Conservation (phyloP, 495 filamentous ascomycete species). For the Pseudevernia furfuracea region DNA sequence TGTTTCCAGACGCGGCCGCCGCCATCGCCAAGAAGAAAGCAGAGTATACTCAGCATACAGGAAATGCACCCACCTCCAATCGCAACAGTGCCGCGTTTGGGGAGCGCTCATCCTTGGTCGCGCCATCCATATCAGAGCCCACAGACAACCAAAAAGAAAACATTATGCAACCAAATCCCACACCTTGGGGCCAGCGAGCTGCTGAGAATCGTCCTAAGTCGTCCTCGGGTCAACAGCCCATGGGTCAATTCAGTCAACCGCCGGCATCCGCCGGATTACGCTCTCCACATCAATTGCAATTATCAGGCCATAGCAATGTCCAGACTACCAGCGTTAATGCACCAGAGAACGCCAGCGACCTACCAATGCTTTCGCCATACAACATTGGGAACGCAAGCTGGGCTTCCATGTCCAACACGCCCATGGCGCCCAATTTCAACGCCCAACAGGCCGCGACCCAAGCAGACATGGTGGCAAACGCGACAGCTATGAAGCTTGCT, state of each 20-base stretch:
- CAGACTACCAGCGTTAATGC: slow-evolving; percentile 78
- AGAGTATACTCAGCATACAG: slow-evolving; percentile 90
- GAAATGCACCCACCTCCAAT: slow-evolving; percentile 81
- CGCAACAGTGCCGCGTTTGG: slow-evolving; percentile 85
- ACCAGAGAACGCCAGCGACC: slow-evolving; percentile 59
- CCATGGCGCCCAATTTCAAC: slow-evolving; percentile 82
- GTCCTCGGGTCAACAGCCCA: slow-evolving; percentile 76
- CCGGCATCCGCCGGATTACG: slow-evolving; percentile 72
- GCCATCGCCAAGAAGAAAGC: slow-evolving; percentile 97
- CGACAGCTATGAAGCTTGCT: slow-evolving; percentile 97
- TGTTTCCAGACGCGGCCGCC: slow-evolving; percentile 97
- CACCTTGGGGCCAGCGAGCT: slow-evolving; percentile 65
- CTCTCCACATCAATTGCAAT: slow-evolving; percentile 63
- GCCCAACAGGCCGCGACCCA: slow-evolving; percentile 54
- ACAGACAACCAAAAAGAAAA: slow-evolving; percentile 48
- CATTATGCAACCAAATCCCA: slow-evolving; percentile 54
- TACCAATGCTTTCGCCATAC: slow-evolving; percentile 87
- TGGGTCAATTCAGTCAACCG: slow-evolving; percentile 93
- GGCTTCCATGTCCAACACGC: slow-evolving; percentile 98
- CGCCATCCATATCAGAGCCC: slow-evolving; percentile 68
- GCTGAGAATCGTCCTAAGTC: slow-evolving; percentile 76
- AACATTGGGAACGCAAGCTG: slow-evolving; percentile 78
- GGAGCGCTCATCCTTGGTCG: slow-evolving; percentile 68
- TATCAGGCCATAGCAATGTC: slow-evolving; percentile 58
- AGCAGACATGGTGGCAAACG: slow-evolving; percentile 97